A percentile compares a stretch with the other conserved stretches of the same genome.
phyloP scores from a whole-genome alignment of 345 rosid genomes.

The Cardamine occulta region DNA sequence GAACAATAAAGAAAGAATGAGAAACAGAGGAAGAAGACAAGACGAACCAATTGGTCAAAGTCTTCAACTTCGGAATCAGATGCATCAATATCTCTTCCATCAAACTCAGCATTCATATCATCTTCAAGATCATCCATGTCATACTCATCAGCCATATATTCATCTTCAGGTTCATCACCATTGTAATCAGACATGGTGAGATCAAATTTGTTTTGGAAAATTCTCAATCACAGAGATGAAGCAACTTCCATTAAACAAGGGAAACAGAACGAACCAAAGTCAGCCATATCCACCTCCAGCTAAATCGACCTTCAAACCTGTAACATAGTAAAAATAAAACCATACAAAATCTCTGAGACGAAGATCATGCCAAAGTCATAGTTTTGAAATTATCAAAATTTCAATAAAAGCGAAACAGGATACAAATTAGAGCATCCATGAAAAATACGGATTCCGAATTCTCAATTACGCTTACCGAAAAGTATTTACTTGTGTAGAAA shows the following conservation, averaged over 20 bases:
- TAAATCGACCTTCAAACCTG: slow-evolving; percentile 26
- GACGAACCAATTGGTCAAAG: slow-evolving; percentile 56
- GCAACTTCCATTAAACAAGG: slow-evolving; percentile 36
- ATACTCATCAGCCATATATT: slow-evolving; percentile 67
- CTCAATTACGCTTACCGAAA: slow-evolving; percentile 17
- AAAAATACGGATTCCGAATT: slow-evolving; percentile 1
- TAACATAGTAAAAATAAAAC: background rate
- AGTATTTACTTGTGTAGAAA: slow-evolving; percentile 16
- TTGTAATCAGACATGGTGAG: slow-evolving; percentile 59
- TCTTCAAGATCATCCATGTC: slow-evolving; percentile 70
- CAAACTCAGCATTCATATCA: slow-evolving; percentile 62
- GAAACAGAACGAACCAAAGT: slow-evolving; percentile 42
- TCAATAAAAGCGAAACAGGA: background rate
- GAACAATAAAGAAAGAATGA: no score
- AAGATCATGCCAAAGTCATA: slow-evolving; percentile 15
- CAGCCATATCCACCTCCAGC: slow-evolving; percentile 37
- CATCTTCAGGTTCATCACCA: slow-evolving; percentile 57
- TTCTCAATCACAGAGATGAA: slow-evolving; percentile 23
- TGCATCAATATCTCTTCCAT: slow-evolving; percentile 52
- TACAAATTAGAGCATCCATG: background rate
- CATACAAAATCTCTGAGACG: slow-evolving; percentile 14
- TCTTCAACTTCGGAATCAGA: slow-evolving; percentile 78
- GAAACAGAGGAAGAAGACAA: slow-evolving; percentile 28
- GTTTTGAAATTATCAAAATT: background rate
- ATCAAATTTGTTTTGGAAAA: slow-evolving; percentile 7